Evolutionary conservation across 441 rosid species (phyloP), one percentile per base, ranked within the genome.

Genomic region (Adansonia rubrostipa): DNA sequence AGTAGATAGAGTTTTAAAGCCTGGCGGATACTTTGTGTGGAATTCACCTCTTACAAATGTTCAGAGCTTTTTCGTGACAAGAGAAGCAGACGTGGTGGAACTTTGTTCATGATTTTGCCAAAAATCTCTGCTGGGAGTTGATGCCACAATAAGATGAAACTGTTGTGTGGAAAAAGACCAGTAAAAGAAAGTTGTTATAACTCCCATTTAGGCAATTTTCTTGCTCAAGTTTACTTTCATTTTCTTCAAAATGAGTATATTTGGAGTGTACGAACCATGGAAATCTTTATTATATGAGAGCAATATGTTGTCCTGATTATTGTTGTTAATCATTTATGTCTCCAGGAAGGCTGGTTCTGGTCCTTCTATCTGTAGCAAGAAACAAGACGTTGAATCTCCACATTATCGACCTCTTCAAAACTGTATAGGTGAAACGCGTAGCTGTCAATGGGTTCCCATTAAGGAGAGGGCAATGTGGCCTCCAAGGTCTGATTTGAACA

Each of bases 21-120:
- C 98, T 1, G 97, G 99, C 77, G 97, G 98, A 68, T 95, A 89
- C 81, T 93, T 95, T 91, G 97, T 95, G 61, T 93, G 99, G 99
- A 95, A 96, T 75, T 92, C 98, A 20, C 96, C 95, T 40, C 91
- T 92, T 76, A 90, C 90, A 74, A 90, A 87, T 78, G 89, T 93
- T 79, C 86, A 79, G 45, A 83, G 78, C 36, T 79, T 75, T 45
- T 76, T 64, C 93, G 90, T 42, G 91, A 87, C 85, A 93, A 74
- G 93, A 86, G 65, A 88, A 84, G 78, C 80, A 86, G 83, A 91
- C 88, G 82, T 87, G 90, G 77, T 95, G 96, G 98, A 90, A 89
- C 81, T 86, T 89, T 81, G 80, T 95, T 79, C 90, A 77, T 73
- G 92, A 84, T 81, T 92, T 91, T 85, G 89, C 90, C 6, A 91